Percentiles rank a stretch among this genome's conserved stretches.
Conservation (phyloP, 768 basidiomycete genomes). For the Fistulinella prunicolor region DNA sequence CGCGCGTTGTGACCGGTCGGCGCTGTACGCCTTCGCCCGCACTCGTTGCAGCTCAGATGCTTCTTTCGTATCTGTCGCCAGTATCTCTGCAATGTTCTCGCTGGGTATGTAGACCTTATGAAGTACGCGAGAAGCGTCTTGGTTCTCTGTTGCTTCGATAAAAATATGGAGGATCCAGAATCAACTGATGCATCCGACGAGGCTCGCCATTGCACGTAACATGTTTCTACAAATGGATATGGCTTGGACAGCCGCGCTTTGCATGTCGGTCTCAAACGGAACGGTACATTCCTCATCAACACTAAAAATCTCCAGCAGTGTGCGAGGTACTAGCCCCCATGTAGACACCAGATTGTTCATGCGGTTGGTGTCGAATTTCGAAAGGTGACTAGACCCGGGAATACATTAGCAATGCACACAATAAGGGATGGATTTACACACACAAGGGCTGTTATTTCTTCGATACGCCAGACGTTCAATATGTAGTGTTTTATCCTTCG, state of each 20-base stretch:
- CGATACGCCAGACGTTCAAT: not conserved
- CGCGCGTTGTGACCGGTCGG: too few species aligned
- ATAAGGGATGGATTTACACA: not conserved
- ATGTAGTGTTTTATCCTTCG: not conserved
- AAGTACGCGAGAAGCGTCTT: too few species aligned
- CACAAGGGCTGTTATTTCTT: conserved; percentile 6
- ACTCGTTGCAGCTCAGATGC: too few species aligned
- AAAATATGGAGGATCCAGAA: too few species aligned
- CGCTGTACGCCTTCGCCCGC: too few species aligned
- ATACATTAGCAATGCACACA: not conserved
- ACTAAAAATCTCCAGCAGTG: not conserved
- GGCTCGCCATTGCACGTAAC: not conserved
- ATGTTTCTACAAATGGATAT: not conserved
- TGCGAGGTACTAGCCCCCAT: not conserved
- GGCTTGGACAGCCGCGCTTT: not conserved
- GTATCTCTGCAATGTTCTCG: too few species aligned
- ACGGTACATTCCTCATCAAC: not conserved
- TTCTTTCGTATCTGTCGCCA: too few species aligned
- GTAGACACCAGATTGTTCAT: not conserved
- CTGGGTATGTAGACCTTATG: too few species aligned
- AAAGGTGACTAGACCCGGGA: not conserved
- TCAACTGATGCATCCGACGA: not conserved
- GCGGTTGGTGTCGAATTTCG: not conserved
- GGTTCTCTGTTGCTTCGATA: too few species aligned
- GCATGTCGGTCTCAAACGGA: not conserved